Percentiles rank a stretch among this genome's conserved stretches.
phyloP scores from a whole-genome alignment of 169 alveolate species.

The Besnoitia besnoiti region DNA sequence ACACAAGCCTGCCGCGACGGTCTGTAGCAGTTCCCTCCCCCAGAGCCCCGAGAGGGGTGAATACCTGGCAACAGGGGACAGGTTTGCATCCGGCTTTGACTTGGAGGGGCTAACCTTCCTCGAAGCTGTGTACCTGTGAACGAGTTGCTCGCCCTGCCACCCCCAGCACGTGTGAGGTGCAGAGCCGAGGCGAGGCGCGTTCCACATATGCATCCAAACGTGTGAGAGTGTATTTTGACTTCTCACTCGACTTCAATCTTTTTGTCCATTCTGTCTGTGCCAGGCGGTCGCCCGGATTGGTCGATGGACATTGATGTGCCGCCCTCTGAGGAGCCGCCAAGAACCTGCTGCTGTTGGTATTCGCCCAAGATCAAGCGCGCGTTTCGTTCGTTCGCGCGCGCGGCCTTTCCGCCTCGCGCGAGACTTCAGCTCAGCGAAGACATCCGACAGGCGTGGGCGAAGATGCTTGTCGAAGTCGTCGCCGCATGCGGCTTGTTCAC shows the following conservation, averaged over 20 bases:
- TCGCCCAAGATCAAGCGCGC: background rate
- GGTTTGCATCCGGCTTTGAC: too few species aligned
- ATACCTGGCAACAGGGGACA: too few species aligned
- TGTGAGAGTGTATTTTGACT: too few species aligned
- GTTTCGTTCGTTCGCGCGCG: background rate
- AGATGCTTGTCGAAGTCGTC: background rate
- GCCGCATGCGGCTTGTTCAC: conserved; percentile 16
- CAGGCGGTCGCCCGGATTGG: background rate
- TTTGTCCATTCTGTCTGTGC: background rate
- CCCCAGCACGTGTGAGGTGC: too few species aligned
- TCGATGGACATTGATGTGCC: background rate
- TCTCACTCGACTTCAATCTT: background rate
- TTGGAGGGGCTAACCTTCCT: too few species aligned
- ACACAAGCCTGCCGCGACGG: too few species aligned
- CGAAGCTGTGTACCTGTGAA: too few species aligned
- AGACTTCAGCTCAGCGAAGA: background rate
- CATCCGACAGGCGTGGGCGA: background rate
- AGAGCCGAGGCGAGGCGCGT: too few species aligned
- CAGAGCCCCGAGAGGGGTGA: too few species aligned
- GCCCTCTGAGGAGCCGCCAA: background rate
- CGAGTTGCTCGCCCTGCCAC: too few species aligned
- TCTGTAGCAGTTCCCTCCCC: too few species aligned
- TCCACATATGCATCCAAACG: background rate
- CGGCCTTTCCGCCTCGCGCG: background rate
- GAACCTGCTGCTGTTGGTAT: conserved; percentile 63